These are phyloP conservation scores for Debaryomyces singareniensis DNA, from an alignment of 1,139 yeast species.

Conservation along the genomic window DNA sequence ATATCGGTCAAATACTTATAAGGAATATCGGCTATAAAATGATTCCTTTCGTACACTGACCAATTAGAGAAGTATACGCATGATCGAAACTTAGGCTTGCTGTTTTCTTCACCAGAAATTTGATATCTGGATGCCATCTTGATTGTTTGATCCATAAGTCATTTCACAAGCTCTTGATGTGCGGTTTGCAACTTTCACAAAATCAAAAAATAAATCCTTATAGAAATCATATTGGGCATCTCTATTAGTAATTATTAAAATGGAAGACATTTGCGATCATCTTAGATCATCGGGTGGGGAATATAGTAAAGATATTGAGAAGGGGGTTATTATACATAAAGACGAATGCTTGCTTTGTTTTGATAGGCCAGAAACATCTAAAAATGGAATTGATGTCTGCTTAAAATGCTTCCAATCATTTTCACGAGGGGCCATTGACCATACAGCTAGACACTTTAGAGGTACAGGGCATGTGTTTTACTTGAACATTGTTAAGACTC, in stretches of 20 bases:
- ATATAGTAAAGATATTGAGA: slow-evolving; percentile 14
- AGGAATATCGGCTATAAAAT: slow-evolving; percentile 65
- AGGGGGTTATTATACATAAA: slow-evolving; percentile 46
- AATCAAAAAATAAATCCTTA: slow-evolving; percentile 1
- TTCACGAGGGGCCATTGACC: slow-evolving; percentile 45
- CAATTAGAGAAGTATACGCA: slow-evolving; percentile 48
- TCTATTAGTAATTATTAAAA: slow-evolving; percentile 1
- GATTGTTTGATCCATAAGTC: no score
- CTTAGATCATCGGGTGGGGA: slow-evolving; percentile 15
- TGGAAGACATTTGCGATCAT: slow-evolving; percentile 5
- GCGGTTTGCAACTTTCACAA: slow-evolving; percentile 1
- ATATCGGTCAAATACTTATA: slow-evolving; percentile 53
- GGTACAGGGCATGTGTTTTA: slow-evolving; percentile 48
- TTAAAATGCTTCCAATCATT: slow-evolving; percentile 61
- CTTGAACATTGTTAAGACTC: slow-evolving; percentile 48
- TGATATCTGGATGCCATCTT: no score
- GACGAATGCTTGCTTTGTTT: slow-evolving; percentile 83
- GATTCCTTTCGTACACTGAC: slow-evolving; percentile 65
- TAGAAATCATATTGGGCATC: no score
- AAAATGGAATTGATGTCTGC: slow-evolving; percentile 67
- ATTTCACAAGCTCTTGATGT: no score
- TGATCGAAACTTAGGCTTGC: slow-evolving; percentile 14
- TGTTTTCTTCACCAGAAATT: no score
- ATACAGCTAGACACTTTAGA: slow-evolving; percentile 49
- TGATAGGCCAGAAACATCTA: slow-evolving; percentile 59